A percentile compares a stretch with the other conserved stretches of the same genome.
Conservation (phyloP, 2,329 filamentous ascomycete species). For the Ambrosiella beaveri region DNA sequence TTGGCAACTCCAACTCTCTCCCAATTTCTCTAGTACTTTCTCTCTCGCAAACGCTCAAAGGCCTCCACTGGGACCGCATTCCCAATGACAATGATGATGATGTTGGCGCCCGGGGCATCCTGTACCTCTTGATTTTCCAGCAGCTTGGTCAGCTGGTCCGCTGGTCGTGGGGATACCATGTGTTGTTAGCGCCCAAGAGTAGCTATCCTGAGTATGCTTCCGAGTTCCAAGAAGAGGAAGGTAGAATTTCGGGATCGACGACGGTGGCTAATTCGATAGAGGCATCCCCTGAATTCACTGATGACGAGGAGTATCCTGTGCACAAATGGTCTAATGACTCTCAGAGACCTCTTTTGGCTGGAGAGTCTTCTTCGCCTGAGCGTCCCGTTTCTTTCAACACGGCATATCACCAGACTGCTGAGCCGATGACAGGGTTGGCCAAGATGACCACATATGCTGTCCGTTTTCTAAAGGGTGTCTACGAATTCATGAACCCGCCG, state of each 20-base stretch:
- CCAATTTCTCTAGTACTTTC: conserved; percentile 93
- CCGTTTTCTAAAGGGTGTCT: conserved; percentile 47
- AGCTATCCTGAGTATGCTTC: conserved; percentile 48
- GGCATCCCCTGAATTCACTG: conserved; percentile 31
- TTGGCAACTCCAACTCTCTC: conserved; percentile 95
- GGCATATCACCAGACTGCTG: not conserved
- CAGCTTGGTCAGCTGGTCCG: conserved; percentile 87
- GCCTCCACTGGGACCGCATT: conserved; percentile 83
- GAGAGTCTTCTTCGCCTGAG: not conserved
- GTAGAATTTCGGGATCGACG: conserved; percentile 27
- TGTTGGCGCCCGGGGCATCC: conserved; percentile 79
- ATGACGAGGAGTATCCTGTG: conserved; percentile 24
- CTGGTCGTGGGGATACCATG: conserved; percentile 97
- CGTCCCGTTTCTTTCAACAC: not conserved
- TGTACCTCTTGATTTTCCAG: conserved; percentile 94
- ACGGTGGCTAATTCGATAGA: conserved; percentile 32
- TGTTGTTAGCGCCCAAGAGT: conserved; percentile 73
- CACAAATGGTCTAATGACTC: conserved; percentile 8
- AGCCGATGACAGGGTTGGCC: not conserved
- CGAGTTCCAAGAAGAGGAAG: conserved; percentile 26
- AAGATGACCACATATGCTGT: not conserved
- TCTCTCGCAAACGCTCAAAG: conserved; percentile 76
- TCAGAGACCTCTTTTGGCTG: conserved; percentile 3
- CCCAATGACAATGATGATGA: conserved; percentile 89
- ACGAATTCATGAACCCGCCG: conserved; percentile 96